These are phyloP conservation scores for Syzygium malaccense DNA, from an alignment of 441 rosid genomes.

Conservation along the genomic window DNA sequence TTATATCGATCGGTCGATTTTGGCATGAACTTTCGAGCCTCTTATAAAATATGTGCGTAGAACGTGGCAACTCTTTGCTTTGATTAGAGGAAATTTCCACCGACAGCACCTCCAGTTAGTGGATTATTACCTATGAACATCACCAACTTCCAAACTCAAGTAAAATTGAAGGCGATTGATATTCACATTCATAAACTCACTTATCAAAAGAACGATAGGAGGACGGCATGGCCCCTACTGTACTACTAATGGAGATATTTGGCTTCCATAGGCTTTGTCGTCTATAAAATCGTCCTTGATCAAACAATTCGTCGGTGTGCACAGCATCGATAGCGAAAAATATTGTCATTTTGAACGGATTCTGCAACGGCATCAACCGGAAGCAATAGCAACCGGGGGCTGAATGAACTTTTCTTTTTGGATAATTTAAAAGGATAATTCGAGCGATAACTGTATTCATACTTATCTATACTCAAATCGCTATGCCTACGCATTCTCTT, in stretches of 20 bases:
- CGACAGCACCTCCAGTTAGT: neutral
- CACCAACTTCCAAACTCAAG: neutral
- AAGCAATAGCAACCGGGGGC: neutral
- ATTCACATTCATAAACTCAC: neutral
- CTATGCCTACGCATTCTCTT: neutral
- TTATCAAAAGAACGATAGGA: neutral
- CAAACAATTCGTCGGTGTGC: neutral
- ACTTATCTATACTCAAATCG: neutral
- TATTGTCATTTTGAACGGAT: fast-evolving
- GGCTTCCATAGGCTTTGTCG: neutral
- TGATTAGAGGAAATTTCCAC: neutral
- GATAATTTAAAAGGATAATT: neutral
- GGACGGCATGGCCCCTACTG: too few species aligned
- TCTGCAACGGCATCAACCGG: fast-evolving
- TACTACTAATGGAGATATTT: neutral
- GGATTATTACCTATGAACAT: neutral
- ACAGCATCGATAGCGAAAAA: too few species aligned
- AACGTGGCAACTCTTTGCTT: too few species aligned
- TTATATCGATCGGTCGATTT: neutral
- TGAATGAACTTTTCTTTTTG: neutral
- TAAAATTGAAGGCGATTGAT: neutral
- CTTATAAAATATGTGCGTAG: neutral
- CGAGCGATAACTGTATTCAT: neutral
- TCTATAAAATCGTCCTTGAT: too few species aligned
- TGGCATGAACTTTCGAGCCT: neutral